Evolutionary conservation across 805 yeast genomes (phyloP).

Genomic region (Cyberlindnera amylophila): DNA sequence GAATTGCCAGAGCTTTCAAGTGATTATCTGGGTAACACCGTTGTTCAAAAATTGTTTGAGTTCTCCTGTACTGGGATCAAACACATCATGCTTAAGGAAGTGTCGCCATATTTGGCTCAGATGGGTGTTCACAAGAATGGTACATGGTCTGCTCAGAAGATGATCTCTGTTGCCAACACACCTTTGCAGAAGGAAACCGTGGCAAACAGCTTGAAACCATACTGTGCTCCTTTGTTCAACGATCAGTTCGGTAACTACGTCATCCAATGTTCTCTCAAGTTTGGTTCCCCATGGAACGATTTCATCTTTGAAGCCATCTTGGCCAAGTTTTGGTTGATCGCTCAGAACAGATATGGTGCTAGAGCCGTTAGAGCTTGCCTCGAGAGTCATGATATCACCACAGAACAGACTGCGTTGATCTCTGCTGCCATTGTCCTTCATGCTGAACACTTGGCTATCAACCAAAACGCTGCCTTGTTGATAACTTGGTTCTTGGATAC

Average conservation of each 20-base stretch:
- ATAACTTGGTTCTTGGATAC: slow-evolving; percentile 95
- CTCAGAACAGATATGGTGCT: slow-evolving; percentile 90
- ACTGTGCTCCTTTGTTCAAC: slow-evolving; percentile 78
- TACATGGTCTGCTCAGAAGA: slow-evolving; percentile 98
- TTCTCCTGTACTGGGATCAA: slow-evolving; percentile 65
- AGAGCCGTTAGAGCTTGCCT: slow-evolving; percentile 91
- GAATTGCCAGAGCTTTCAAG: slow-evolving; percentile 89
- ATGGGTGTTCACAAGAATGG: slow-evolving; percentile 97
- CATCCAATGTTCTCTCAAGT: slow-evolving; percentile 87
- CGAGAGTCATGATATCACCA: slow-evolving; percentile 67
- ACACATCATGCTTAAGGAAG: slow-evolving; percentile 73
- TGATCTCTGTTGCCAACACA: slow-evolving; percentile 70
- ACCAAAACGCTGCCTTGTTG: slow-evolving; percentile 83
- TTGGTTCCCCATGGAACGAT: slow-evolving; percentile 84
- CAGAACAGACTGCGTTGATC: slow-evolving; percentile 66
- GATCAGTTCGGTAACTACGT: slow-evolving; percentile 98
- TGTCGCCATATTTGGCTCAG: slow-evolving; percentile 79
- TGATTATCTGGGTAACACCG: slow-evolving; percentile 93
- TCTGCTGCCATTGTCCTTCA: slow-evolving; percentile 75
- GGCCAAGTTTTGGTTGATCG: slow-evolving; percentile 72
- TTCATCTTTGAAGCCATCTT: slow-evolving; percentile 83
- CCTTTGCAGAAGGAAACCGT: slow-evolving; percentile 63
- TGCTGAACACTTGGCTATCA: slow-evolving; percentile 74
- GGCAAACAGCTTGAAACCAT: slow-evolving; percentile 68
- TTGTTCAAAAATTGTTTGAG: slow-evolving; percentile 86